A percentile compares a stretch with the other conserved stretches of the same genome.
phyloP scores from a whole-genome alignment of 1,139 yeast species.

The Saccharomycopsis hybrid region DNA sequence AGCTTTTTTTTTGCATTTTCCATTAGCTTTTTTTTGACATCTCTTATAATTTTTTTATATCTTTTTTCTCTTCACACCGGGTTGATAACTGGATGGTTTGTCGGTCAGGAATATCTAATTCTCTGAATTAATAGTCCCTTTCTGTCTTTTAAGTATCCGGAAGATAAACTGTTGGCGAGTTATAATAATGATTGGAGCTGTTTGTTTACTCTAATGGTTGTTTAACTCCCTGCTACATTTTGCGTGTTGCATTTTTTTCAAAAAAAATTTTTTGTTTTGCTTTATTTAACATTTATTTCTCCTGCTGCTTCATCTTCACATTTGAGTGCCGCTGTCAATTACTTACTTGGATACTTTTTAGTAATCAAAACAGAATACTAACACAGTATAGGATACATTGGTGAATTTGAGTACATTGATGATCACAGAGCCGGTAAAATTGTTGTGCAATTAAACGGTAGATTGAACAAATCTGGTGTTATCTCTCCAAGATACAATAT shows the following conservation, averaged over 20 bases:
- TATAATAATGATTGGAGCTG: no score
- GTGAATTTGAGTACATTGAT: conserved; percentile 96
- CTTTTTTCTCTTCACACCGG: conserved; percentile 39
- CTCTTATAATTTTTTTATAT: background rate
- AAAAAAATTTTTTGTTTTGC: no score
- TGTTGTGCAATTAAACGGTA: conserved; percentile 94
- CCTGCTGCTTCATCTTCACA: no score
- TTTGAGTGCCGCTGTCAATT: no score
- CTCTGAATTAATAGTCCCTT: conserved; percentile 55
- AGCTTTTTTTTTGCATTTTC: no score
- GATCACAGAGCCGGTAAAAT: conserved; percentile 99
- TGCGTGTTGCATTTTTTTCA: no score
- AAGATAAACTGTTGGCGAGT: conserved; percentile 40
- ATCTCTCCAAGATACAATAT: conserved; percentile 98
- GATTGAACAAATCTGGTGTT: conserved; percentile 98
- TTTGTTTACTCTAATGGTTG: conserved; percentile 12
- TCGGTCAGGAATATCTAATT: conserved; percentile 43
- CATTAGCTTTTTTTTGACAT: background rate
- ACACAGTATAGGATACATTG: conserved; percentile 62
- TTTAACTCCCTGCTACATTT: conserved; percentile 14
- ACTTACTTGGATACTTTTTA: no score
- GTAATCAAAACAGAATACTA: conserved; percentile 1
- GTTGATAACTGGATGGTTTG: conserved; percentile 98
- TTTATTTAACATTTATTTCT: no score
- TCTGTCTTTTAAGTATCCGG: conserved; percentile 98